Conservation (phyloP, 2,329 filamentous ascomycete species). For the Aspergillus terreus region DNA sequence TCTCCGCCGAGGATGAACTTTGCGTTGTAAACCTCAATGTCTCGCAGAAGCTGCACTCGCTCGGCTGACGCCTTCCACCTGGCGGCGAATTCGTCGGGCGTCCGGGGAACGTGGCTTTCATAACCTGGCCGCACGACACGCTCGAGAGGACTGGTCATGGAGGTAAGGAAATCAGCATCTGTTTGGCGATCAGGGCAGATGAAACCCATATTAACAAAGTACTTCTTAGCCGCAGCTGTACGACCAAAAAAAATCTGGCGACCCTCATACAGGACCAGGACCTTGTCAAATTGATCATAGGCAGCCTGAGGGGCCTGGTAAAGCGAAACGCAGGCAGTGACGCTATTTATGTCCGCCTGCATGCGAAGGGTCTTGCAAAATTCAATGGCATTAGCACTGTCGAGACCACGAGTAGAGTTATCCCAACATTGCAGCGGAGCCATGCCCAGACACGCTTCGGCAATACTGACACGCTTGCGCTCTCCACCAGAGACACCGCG, state of each 20-base stretch:
- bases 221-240: constrained; percentile 54
- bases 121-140: constrained; percentile 53
- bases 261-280: constrained; percentile 58
- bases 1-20: constrained; percentile 1
- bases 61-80: constrained; percentile 5
- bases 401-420: constrained; percentile 37
- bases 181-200: constrained; percentile 62
- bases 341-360: constrained; percentile 41
- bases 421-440: constrained; percentile 6
- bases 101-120: constrained; percentile 53
- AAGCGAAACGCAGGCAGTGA: constrained; percentile 47
- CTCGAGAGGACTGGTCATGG: constrained; percentile 61
- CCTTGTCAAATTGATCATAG: constrained; percentile 55
- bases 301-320: constrained; percentile 46
- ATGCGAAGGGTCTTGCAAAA: constrained; percentile 47
- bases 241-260: constrained; percentile 47
- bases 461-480: constrained; percentile 8
- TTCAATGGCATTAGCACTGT: constrained; percentile 49
- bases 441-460: constrained; percentile 3
- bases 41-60: background rate
- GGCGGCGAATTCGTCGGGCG: constrained; percentile 62
- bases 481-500: constrained; percentile 10
- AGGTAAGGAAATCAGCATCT: constrained; percentile 64
- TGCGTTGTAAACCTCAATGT: constrained; percentile 5
- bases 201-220: constrained; percentile 65